Evolutionary conservation across 1,139 yeast genomes (phyloP).

Genomic region (Yamadazyma trypodendri): DNA sequence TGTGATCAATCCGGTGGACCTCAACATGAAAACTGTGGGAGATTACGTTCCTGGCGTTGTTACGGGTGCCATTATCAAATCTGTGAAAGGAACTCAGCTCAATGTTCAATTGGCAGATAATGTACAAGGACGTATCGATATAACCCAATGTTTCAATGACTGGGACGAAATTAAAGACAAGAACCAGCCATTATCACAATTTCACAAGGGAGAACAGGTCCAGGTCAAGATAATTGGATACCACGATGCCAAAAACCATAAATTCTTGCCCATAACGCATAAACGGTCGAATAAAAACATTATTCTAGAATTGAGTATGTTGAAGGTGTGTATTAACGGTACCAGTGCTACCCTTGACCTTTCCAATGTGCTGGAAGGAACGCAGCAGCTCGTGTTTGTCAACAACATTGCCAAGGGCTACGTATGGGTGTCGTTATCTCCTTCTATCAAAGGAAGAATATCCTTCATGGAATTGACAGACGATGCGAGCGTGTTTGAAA

Average conservation of each 20-base stretch:
- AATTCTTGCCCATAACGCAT: conserved; percentile 68
- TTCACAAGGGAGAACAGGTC: conserved; percentile 57
- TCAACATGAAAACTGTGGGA: conserved; percentile 40
- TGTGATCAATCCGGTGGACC: conserved; percentile 60
- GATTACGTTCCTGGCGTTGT: conserved; percentile 61
- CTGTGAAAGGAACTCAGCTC: conserved; percentile 72
- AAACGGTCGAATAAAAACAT: conserved; percentile 51
- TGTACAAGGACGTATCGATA: conserved; percentile 77
- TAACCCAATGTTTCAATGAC: conserved; percentile 64
- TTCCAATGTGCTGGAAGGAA: conserved; percentile 42
- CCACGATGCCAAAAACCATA: conserved; percentile 72
- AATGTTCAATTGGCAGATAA: conserved; percentile 77
- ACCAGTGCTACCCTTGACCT: conserved; percentile 28
- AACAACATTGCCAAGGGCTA: conserved; percentile 53
- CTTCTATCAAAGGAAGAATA: conserved; percentile 65
- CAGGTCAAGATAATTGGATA: conserved; percentile 72
- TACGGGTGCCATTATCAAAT: conserved; percentile 60
- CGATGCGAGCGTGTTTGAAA: conserved; percentile 49
- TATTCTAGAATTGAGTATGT: conserved; percentile 66
- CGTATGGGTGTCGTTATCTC: conserved; percentile 71
- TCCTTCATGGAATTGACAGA: conserved; percentile 65
- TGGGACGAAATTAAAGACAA: conserved; percentile 56
- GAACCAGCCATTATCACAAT: conserved; percentile 58
- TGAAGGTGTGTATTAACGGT: conserved; percentile 28
- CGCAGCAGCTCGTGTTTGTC: conserved; percentile 48